Base-by-base conservation (phyloP, 1,139 yeast genomes). In the Nakaseomyces glabratus region DNA sequence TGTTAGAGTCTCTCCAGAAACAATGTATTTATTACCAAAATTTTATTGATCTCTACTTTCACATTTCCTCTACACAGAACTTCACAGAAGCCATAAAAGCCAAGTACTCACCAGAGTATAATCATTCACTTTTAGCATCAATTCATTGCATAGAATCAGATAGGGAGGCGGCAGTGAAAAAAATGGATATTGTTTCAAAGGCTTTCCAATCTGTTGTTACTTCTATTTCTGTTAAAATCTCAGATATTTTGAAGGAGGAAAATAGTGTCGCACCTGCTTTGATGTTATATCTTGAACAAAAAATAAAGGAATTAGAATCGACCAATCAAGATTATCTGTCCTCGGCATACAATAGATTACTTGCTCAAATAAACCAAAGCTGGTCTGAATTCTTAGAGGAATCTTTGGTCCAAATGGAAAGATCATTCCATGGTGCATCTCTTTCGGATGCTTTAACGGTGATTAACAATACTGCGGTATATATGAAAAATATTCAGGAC, bases 261-360 rank as follows among this genome's bases (percentile, higher is more conserved):
- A 59, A 60, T 24, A 50, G 67, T 14, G 61, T 63, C 31, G 57
- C 63, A 10, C 73, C 77, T 2, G 62, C 63, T 3, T 48, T 71
- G 2, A 45, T 70, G 32, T 46, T 65, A 2, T 55, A 63, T 28
- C 42, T 71, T 11, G 74, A 71, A 36, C 44, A 43, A 6, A 43
- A 59, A 6, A 53, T 61, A 6, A 47, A 46, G 20, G 52, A 55
- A 14, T 50, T 69, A 21, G 68, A 66, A 16, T 61, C 71, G 2
- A 65, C 79, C 2, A 73, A 76, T 53, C 88, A 80, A 52, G 95
- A 82, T 43, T 84, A 71, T 47, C 58, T 80, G 22, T 64, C 71
- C 41, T 66, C 69, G 32, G 64, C 70, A 40, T 61, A 80, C 44
- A 66, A 63, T 29, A 72, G 72, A 44, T 47, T 76, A 3, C 61